Evolutionary conservation across 495 filamentous ascomycete species (phyloP).

Genomic region (Friedmanniomyces endolithicus): DNA sequence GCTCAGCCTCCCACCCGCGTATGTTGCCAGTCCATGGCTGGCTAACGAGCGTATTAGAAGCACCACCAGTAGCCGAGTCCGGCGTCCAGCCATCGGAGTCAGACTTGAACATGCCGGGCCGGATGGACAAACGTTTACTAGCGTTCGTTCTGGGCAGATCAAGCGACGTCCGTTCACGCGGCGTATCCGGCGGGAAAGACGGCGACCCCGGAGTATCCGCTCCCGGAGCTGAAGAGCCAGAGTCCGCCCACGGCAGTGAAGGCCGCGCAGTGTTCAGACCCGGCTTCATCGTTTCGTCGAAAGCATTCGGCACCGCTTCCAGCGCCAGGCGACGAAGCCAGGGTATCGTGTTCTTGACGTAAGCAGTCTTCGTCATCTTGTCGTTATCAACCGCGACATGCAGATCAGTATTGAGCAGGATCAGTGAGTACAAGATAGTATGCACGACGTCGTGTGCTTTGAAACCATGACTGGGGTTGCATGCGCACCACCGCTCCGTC

Average conservation of each 20-base stretch:
- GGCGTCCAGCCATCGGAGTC: slow-evolving; percentile 27
- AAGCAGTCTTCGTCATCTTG: slow-evolving; percentile 90
- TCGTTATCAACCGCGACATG: slow-evolving; percentile 88
- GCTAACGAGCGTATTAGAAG: slow-evolving; percentile 57
- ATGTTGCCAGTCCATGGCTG: slow-evolving; percentile 63
- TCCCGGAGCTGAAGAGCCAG: slow-evolving; percentile 23
- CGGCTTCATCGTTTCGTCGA: slow-evolving; percentile 47
- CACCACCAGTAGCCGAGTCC: slow-evolving; percentile 28
- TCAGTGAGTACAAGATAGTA: slow-evolving; percentile 90
- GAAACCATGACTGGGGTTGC: slow-evolving; percentile 90
- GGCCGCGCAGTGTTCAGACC: slow-evolving; percentile 34
- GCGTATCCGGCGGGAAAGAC: slow-evolving; percentile 16
- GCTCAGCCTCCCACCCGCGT: slow-evolving; percentile 75
- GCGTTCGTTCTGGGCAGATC: slow-evolving; percentile 19
- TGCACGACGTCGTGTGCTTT: slow-evolving; percentile 88
- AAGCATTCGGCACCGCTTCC: slow-evolving; percentile 56
- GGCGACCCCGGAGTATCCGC: slow-evolving; percentile 14
- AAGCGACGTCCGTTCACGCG: slow-evolving; percentile 23
- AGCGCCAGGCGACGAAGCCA: slow-evolving; percentile 66
- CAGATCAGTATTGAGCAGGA: slow-evolving; percentile 91
- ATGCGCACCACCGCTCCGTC: slow-evolving; percentile 80
- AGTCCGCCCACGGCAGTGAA: slow-evolving; percentile 29
- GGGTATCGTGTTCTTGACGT: slow-evolving; percentile 91
- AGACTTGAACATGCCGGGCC: slow-evolving; percentile 21
- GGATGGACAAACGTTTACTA: slow-evolving; percentile 27